Evolutionary conservation across 2,329 filamentous ascomycete genomes (phyloP).

Genomic region (Fusarium sp.): DNA sequence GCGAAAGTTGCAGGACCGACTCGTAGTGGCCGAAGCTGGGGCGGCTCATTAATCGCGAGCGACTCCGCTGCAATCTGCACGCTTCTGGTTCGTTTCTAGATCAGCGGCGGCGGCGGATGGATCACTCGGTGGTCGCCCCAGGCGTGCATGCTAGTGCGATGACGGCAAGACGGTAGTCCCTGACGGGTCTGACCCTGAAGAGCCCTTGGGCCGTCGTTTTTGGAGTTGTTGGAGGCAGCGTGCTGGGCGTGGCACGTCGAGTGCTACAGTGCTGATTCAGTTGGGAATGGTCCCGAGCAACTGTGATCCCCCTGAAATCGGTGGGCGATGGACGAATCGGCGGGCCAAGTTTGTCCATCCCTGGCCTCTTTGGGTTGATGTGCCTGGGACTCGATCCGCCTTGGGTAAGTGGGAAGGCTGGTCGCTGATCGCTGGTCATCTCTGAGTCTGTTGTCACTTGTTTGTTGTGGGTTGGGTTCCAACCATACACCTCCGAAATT

Average conservation of each 20-base stretch:
- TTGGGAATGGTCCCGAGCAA: slow-evolving; percentile 23
- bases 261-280: slow-evolving; percentile 11
- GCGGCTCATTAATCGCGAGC: slow-evolving; percentile 44
- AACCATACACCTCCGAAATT: slow-evolving; percentile 3
- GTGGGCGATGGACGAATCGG: slow-evolving; percentile 28
- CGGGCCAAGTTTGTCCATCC: slow-evolving; percentile 36
- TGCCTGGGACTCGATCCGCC: slow-evolving; percentile 36
- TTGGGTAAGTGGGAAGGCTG: slow-evolving; percentile 25
- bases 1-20: slow-evolving; percentile 34
- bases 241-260: slow-evolving; percentile 12
- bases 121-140: slow-evolving; percentile 32
- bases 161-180: slow-evolving; percentile 24
- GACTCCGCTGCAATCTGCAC: slow-evolving; percentile 42
- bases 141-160: slow-evolving; percentile 26
- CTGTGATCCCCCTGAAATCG: slow-evolving; percentile 36
- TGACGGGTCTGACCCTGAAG: slow-evolving; percentile 10
- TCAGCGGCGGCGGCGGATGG: slow-evolving; percentile 46
- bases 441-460: slow-evolving; percentile 4
- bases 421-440: slow-evolving; percentile 1
- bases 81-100: slow-evolving; percentile 49
- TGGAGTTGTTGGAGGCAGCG: slow-evolving; percentile 13
- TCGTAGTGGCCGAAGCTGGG: slow-evolving; percentile 46
- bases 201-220: slow-evolving; percentile 25
- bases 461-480: slow-evolving; percentile 14
- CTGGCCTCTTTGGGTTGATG: slow-evolving; percentile 38